These are phyloP conservation scores for Pinguiococcus pyrenoidosus DNA, from an alignment of 108 stramenopile genomes.

Conservation along the genomic window DNA sequence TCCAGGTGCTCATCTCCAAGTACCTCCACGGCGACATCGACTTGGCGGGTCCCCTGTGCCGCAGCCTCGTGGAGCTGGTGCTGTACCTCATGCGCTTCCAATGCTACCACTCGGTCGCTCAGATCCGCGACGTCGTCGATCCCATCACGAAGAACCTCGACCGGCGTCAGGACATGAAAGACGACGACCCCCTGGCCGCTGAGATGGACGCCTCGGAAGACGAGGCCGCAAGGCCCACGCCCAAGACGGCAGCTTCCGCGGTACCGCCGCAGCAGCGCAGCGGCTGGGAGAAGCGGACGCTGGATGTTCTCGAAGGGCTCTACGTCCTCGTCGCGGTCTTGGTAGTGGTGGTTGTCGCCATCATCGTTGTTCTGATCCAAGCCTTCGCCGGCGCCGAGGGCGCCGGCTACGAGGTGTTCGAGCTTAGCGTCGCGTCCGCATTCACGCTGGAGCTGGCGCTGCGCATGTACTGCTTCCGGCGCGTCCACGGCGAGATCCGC, in stretches of 20 bases:
- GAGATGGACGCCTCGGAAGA: no score
- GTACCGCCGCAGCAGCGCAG: neutral
- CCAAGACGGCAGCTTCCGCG: no score
- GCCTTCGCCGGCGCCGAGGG: neutral
- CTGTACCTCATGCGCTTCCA: slow-evolving; percentile 1
- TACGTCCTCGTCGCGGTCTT: neutral
- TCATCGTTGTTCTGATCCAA: neutral
- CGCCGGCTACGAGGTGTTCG: neutral
- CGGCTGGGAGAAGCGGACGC: neutral
- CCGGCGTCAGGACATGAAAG: no score
- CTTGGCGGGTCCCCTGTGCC: slow-evolving; percentile 7
- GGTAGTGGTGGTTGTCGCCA: neutral
- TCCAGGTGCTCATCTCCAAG: slow-evolving; percentile 5
- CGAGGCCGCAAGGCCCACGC: no score
- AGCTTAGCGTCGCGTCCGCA: neutral
- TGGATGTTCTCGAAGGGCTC: neutral
- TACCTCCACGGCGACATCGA: slow-evolving; percentile 6
- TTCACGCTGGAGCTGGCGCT: slow-evolving; percentile 7
- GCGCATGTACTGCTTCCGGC: slow-evolving; percentile 4
- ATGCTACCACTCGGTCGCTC: no score
- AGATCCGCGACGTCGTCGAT: no score
- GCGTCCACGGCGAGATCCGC: no score
- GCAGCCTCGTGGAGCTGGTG: slow-evolving; percentile 5
- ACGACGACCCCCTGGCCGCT: no score
- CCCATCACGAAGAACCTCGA: no score